Evolutionary conservation across 345 rosid species (phyloP).

Genomic region (Hibiscus trionum): DNA sequence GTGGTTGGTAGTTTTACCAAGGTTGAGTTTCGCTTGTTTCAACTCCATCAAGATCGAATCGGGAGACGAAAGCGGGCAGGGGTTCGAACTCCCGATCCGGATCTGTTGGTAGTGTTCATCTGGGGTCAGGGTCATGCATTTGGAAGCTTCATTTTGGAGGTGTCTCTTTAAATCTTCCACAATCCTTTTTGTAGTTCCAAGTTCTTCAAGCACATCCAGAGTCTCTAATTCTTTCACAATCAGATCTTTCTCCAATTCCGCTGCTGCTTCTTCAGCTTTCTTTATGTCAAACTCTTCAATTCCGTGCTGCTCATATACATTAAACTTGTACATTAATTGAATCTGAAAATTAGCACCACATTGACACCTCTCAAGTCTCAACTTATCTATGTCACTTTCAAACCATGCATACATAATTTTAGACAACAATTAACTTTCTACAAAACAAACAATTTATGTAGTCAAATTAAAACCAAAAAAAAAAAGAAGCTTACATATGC

Average conservation of each 20-base stretch:
- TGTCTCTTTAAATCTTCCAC: conserved; percentile 84
- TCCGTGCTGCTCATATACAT: conserved; percentile 13
- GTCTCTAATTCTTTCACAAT: conserved; percentile 89
- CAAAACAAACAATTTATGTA: background rate
- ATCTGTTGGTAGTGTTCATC: conserved; percentile 21
- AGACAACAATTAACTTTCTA: background rate
- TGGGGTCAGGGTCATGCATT: conserved; percentile 41
- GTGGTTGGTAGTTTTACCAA: conserved; percentile 72
- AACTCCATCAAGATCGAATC: conserved; percentile 70
- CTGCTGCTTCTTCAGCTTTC: conserved; percentile 81
- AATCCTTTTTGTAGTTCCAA: conserved; percentile 70
- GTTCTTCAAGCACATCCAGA: conserved; percentile 86
- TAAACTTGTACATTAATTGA: no score
- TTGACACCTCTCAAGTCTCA: no score
- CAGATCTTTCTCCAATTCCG: conserved; percentile 83
- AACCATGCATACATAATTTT: background rate
- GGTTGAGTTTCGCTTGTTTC: conserved; percentile 80
- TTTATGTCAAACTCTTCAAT: conserved; percentile 65
- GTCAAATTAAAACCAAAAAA: no score
- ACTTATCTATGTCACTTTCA: background rate
- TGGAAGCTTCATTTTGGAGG: conserved; percentile 67
- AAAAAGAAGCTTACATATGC: conserved; percentile 19
- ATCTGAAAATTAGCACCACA: no score
- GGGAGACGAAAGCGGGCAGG: conserved; percentile 53
- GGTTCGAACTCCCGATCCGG: conserved; percentile 23